Evolutionary conservation across 129 eudicot genomes (phyloP).

Genomic region (Lactuca sativa): DNA sequence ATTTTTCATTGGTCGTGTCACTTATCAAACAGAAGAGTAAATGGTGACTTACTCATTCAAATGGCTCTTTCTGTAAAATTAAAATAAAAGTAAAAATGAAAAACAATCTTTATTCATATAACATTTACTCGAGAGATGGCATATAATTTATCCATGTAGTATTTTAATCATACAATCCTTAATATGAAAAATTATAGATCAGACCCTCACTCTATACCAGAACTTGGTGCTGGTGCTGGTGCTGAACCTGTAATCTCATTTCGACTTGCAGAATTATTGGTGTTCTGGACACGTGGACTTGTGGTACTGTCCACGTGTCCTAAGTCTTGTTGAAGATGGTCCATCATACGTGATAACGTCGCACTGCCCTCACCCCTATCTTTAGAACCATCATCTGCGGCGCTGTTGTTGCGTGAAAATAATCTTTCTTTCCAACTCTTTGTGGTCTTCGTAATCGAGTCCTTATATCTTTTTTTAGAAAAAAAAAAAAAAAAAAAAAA

Average conservation of each 20-base stretch:
- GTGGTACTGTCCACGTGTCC: constrained; percentile 13
- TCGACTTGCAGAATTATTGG: constrained; percentile 18
- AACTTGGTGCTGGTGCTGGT: constrained; percentile 7
- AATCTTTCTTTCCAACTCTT: constrained; percentile 92
- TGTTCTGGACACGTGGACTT: neutral
- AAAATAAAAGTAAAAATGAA: too few relatives aligned
- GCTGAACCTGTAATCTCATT: constrained; percentile 11
- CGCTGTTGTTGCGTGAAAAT: constrained; percentile 64
- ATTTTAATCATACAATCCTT: too few relatives aligned
- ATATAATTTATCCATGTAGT: too few relatives aligned
- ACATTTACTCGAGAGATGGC: too few relatives aligned
- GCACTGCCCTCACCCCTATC: constrained; percentile 54
- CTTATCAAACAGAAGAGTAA: too few relatives aligned
- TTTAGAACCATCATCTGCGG: constrained; percentile 50
- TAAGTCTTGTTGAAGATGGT: constrained; percentile 50
- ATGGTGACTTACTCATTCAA: too few relatives aligned
- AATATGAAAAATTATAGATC: too few relatives aligned
- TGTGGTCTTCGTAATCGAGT: constrained; percentile 83
- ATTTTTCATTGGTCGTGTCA: too few relatives aligned
- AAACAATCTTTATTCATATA: too few relatives aligned
- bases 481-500: neutral
- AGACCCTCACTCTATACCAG: neutral
- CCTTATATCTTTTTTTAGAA: constrained; percentile 62
- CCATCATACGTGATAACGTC: constrained; percentile 75
- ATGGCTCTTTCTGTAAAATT: too few relatives aligned